Base-by-base conservation (phyloP, 805 yeast species). In the Wickerhamiella brachini region DNA sequence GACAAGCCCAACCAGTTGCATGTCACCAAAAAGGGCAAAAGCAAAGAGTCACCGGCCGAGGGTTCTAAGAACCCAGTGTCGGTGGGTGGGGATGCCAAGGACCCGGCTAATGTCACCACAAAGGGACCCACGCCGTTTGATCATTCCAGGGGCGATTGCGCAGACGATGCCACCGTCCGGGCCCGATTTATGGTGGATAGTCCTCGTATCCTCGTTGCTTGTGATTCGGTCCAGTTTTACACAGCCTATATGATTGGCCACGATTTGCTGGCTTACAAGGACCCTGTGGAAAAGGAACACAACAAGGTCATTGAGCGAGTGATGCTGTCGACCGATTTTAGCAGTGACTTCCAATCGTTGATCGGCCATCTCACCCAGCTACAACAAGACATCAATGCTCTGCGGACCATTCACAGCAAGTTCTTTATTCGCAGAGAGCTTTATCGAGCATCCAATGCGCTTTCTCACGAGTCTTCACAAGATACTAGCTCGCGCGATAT, bases 211-310 rank as follows among this genome's bases (percentile, higher is more conserved):
- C 73, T 76, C 5, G 73, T 87, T 1, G 71, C 79, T 5, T 77
- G 87, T 49, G 87, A 87, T 50, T 82, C 95, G 0, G 66, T 68
- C 45, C 95, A 87, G 60, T 89, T 85, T 62, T 72, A 72, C 55
- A 72, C 87, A 0, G 65, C 86, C 13, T 84, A 79, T 60, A 72
- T 76, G 15, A 77, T 88, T 39, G 70, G 76, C 0, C 71, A 78
- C 58, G 80, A 82, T 50, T 67, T 89, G 45, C 61, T 90, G 53
- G 71, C 85, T 31, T 86, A 85, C 61, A 71, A 78, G 5, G 95
- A 86, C 56, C 95, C 95, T 5, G 73, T 75, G 56, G 74, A 76
- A 44, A 77, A 78, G 54, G 68, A 70, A 37, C 63, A 82, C 44
- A 72, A 74, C 37, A 81, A 83, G 50, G 74, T 75, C 38, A 69